These are phyloP conservation scores for Saraca asoca DNA, from an alignment of 331 rosid species.

Conservation along the genomic window DNA sequence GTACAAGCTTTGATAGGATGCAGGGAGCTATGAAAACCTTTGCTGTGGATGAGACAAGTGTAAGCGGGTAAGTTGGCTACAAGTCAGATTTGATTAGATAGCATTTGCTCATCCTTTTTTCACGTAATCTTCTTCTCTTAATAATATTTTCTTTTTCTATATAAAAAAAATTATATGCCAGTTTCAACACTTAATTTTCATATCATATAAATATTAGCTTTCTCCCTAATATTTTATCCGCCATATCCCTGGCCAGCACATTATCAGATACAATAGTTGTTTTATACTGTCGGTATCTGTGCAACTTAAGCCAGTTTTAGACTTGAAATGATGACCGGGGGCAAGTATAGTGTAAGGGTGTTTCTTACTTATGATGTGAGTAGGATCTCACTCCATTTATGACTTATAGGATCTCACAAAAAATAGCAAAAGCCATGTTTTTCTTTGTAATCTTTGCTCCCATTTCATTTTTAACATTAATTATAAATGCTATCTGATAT, in stretches of 20 bases:
- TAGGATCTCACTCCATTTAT: conserved; percentile 17
- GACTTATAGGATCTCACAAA: conserved; percentile 22
- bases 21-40: conserved; percentile 99
- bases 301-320: not conserved
- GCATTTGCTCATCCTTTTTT: not conserved
- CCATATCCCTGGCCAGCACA: too few species aligned
- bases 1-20: conserved; percentile 99
- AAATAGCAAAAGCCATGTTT: not conserved
- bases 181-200: too few species aligned
- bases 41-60: conserved; percentile 99
- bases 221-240: too few species aligned
- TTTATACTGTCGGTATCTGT: too few species aligned
- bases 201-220: too few species aligned
- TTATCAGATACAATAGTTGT: too few species aligned
- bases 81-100: not conserved
- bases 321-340: conserved; percentile 5
- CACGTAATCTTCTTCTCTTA: not conserved
- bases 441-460: not conserved
- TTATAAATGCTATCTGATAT: conserved; percentile 24
- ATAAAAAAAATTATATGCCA: too few species aligned
- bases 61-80: conserved; percentile 77
- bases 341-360: conserved; percentile 1
- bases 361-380: not conserved
- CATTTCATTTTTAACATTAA: not conserved
- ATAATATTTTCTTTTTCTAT: not conserved